A percentile compares a stretch with the other conserved stretches of the same genome.
Conservation (phyloP, 805 yeast species). For the Debaryomyces maramus region DNA sequence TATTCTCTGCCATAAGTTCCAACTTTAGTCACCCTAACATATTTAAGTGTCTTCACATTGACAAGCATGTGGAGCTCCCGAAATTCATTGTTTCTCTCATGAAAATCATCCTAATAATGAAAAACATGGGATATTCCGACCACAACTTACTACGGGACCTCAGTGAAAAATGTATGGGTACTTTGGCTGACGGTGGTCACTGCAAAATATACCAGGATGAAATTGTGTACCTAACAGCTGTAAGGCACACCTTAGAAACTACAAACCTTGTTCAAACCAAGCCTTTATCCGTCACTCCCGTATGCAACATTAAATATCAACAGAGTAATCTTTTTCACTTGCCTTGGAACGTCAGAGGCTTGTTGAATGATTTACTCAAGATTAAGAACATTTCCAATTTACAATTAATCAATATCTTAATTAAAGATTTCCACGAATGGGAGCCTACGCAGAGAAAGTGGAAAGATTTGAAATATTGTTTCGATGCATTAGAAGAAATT, state of each 20-base stretch:
- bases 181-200: slow-evolving; percentile 24
- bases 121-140: slow-evolving; percentile 37
- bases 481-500: slow-evolving; percentile 34
- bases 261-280: slow-evolving; percentile 27
- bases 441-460: slow-evolving; percentile 26
- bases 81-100: slow-evolving; percentile 28
- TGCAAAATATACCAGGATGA: slow-evolving; percentile 24
- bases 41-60: slow-evolving; percentile 26
- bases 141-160: slow-evolving; percentile 30
- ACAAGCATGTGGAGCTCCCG: slow-evolving; percentile 19
- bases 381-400: slow-evolving; percentile 30
- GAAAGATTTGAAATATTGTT: slow-evolving; percentile 33
- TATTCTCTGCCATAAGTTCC: slow-evolving; percentile 30
- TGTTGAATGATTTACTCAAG: slow-evolving; percentile 33
- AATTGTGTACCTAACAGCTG: slow-evolving; percentile 28
- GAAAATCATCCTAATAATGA: slow-evolving; percentile 28
- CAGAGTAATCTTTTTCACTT: slow-evolving; percentile 10
- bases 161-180: slow-evolving; percentile 29
- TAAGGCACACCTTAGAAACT: slow-evolving; percentile 37
- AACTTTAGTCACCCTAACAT: slow-evolving; percentile 39
- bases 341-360: slow-evolving; percentile 42
- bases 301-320: background rate
- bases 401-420: slow-evolving; percentile 22
- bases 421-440: slow-evolving; percentile 29
- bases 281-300: slow-evolving; percentile 8